phyloP scores from a whole-genome alignment of 2,329 filamentous ascomycete species.

The Colletotrichum endophyticum region DNA sequence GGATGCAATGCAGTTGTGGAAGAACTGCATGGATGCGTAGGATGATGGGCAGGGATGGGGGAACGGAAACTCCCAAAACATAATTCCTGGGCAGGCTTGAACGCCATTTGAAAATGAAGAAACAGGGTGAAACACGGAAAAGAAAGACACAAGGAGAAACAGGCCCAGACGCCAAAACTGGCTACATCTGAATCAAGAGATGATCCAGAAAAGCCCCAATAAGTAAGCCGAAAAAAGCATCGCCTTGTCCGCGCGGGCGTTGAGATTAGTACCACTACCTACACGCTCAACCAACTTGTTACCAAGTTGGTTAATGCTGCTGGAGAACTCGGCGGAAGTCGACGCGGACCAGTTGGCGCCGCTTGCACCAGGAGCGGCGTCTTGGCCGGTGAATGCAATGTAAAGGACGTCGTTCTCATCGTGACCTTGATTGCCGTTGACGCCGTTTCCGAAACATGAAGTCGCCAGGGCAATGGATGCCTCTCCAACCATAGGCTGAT shows the following conservation, averaged over 20 bases:
- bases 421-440: conserved; percentile 63
- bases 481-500: conserved; percentile 56
- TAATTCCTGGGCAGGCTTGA: neutral
- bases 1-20: neutral
- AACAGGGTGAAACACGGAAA: neutral
- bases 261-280: conserved; percentile 13
- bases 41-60: accelerated
- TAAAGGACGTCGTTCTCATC: conserved; percentile 64
- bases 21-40: neutral
- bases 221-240: neutral
- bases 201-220: neutral
- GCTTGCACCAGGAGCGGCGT: conserved; percentile 59
- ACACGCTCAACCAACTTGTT: conserved; percentile 53
- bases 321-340: conserved; percentile 54
- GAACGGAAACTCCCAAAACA: neutral
- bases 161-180: neutral
- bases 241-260: neutral
- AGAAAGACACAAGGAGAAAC: neutral
- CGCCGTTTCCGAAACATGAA: conserved; percentile 56
- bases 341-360: conserved; percentile 60
- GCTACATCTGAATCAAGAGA: neutral
- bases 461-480: conserved; percentile 62
- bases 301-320: conserved; percentile 55
- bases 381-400: conserved; percentile 61
- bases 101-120: neutral